Evolutionary conservation across 306 rosid species (phyloP).

Genomic region (Carpinus fangiana): DNA sequence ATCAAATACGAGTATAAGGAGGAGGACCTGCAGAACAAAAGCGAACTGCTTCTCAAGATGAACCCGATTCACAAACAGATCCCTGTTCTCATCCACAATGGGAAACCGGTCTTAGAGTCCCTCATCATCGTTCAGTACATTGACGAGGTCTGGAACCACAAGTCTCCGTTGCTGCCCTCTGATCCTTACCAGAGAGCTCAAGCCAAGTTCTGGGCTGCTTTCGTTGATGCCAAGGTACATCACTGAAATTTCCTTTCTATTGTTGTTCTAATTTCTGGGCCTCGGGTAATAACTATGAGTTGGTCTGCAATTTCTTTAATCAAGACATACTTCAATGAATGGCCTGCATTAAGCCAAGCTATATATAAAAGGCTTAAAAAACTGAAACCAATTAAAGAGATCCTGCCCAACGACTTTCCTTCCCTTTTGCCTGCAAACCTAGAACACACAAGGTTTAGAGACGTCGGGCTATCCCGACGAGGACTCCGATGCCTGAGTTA

Average conservation of each 20-base stretch:
- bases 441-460: too few relatives aligned
- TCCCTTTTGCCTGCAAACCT: too few relatives aligned
- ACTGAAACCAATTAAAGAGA: too few relatives aligned
- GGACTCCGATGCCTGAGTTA: too few relatives aligned
- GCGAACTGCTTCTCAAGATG: conserved; percentile 26
- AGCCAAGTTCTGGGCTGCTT: conserved; percentile 52
- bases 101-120: conserved; percentile 33
- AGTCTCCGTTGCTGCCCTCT: conserved; percentile 29
- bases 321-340: too few relatives aligned
- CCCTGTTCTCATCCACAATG: conserved; percentile 42
- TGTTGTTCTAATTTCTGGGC: too few relatives aligned
- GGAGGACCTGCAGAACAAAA: conserved; percentile 26
- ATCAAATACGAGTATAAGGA: conserved; percentile 24
- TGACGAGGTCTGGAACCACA: conserved; percentile 46
- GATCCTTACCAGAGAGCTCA: conserved; percentile 34
- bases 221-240: conserved; percentile 38
- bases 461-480: too few relatives aligned
- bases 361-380: too few relatives aligned
- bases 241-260: not conserved
- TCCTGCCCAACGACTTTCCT: too few relatives aligned
- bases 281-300: not conserved
- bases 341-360: too few relatives aligned
- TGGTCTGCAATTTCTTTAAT: too few relatives aligned
- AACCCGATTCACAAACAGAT: conserved; percentile 40
- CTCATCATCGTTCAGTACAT: conserved; percentile 29